A percentile compares a stretch with the other conserved stretches of the same genome.
phyloP scores from a whole-genome alignment of 441 rosid species.

The Raphanus hybrid region DNA sequence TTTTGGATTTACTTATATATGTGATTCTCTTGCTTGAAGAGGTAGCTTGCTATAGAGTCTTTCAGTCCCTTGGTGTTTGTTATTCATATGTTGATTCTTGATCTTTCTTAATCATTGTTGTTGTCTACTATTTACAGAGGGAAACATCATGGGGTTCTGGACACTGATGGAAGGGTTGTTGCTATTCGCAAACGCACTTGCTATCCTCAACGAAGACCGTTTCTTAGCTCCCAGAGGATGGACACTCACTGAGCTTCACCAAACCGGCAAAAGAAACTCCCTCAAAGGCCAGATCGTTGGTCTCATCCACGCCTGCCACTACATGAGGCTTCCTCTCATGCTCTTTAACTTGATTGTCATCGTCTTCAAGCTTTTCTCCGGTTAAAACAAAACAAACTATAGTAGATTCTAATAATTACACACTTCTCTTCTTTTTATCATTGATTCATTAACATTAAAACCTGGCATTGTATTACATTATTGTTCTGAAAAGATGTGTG shows the following conservation, averaged over 20 bases:
- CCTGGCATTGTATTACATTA: conserved; percentile 21
- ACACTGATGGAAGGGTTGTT: conserved; percentile 68
- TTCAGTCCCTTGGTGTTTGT: too few relatives aligned
- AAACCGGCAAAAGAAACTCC: conserved; percentile 60
- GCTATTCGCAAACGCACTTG: conserved; percentile 83
- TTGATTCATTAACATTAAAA: conserved; percentile 15
- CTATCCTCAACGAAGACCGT: conserved; percentile 85
- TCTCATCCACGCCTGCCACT: conserved; percentile 82
- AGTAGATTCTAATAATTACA: background rate
- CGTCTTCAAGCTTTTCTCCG: conserved; percentile 61
- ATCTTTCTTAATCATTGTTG: background rate
- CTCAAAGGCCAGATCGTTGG: conserved; percentile 76
- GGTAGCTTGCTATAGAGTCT: too few relatives aligned
- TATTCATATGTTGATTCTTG: background rate
- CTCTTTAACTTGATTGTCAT: conserved; percentile 65
- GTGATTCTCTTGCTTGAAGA: too few relatives aligned
- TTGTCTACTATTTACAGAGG: conserved; percentile 35
- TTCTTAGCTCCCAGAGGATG: conserved; percentile 79
- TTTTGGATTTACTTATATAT: too few relatives aligned
- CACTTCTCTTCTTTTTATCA: background rate
- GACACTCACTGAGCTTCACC: conserved; percentile 73
- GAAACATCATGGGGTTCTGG: conserved; percentile 71
- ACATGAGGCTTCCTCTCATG: conserved; percentile 80
- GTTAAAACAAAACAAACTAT: conserved; percentile 31
- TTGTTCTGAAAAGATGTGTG: conserved; percentile 3